Evolutionary conservation across 1,139 yeast genomes (phyloP).

Genomic region (Saccharomyces hybrid): DNA sequence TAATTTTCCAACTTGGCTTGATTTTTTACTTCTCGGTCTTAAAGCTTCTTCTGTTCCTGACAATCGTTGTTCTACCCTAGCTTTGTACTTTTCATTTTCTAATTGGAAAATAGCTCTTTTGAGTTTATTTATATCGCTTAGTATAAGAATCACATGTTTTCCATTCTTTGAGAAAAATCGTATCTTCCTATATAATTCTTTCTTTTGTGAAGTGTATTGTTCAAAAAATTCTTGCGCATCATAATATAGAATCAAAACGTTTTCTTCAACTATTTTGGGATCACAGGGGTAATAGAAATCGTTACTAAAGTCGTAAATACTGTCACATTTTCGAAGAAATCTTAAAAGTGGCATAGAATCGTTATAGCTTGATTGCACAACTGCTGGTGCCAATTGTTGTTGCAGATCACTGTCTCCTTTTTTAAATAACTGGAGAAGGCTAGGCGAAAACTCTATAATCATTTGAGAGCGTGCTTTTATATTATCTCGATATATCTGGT

Average conservation of each 20-base stretch:
- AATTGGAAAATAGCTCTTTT: conserved; percentile 38
- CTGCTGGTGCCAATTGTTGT: conserved; percentile 28
- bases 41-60: conserved; percentile 14
- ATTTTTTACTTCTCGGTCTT: conserved; percentile 10
- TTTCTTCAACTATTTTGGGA: conserved; percentile 38
- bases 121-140: conserved; percentile 44
- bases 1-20: conserved; percentile 8
- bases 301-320: conserved; percentile 39
- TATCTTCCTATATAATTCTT: conserved; percentile 18
- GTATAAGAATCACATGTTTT: conserved; percentile 36
- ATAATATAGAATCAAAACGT: conserved; percentile 39
- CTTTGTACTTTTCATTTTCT: conserved; percentile 43
- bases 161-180: conserved; percentile 23
- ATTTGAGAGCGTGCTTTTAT: conserved; percentile 47
- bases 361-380: conserved; percentile 20
- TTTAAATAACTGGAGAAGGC: conserved; percentile 17
- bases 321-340: conserved; percentile 30
- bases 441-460: conserved; percentile 35
- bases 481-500: conserved; percentile 42
- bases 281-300: conserved; percentile 52
- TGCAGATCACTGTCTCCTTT: conserved; percentile 14
- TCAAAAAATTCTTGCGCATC: conserved; percentile 41
- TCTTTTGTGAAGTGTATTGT: conserved; percentile 30
- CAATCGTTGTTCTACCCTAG: conserved; percentile 27
- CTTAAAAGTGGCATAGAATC: conserved; percentile 29